Evolutionary conservation across 2,329 filamentous ascomycete species (phyloP), one percentile per base, ranked within the genome.

Genomic region (Cladosporium velox): DNA sequence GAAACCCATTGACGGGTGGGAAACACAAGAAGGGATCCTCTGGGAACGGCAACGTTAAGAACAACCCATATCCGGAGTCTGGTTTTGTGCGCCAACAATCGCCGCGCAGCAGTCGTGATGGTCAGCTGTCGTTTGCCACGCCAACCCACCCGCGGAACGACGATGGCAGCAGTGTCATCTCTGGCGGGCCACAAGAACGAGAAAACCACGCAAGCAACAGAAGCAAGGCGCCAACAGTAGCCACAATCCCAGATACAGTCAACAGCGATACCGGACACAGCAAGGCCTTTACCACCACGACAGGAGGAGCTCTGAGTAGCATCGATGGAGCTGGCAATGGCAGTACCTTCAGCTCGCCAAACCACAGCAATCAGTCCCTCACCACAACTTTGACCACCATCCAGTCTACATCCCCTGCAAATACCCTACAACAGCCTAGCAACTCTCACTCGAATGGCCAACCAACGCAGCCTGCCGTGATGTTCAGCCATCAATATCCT

Each of bases 311-410:
- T 11, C 74, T 90, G 58, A 89, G 91, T 72, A 81, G 79, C 65
- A 77, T 77, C 18, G 76, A 77, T 14, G 72, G 73, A 11, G 67
- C 77, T 14, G 71, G 73, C 55, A 67, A 71, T n/a, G 70, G 68
- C 65, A 72, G 74, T 11, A 71, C 72, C 15, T 65, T 72, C 32
- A 75, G 72, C 69, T 76, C 74, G 59, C 74, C 74, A 34, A 67
- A 71, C 38, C 91, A 91, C 30, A 94, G 91, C 8, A 88, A 92
- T 58, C 89, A 88, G 68, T 94, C 91, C 2, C 82, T 96, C 64
- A 91, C 91, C 1, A 95, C 91, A 0, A 95, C 91, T 1, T 82
- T 96, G 65, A 95, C 92, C 0, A 96, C 91, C 0, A 93, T 96
- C 67, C 91, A 94, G 73, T 94, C 91, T 1, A 83, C 87, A 68